Base-by-base conservation (phyloP, 108 stramenopile species). In the Mediolabrus comicus region DNA sequence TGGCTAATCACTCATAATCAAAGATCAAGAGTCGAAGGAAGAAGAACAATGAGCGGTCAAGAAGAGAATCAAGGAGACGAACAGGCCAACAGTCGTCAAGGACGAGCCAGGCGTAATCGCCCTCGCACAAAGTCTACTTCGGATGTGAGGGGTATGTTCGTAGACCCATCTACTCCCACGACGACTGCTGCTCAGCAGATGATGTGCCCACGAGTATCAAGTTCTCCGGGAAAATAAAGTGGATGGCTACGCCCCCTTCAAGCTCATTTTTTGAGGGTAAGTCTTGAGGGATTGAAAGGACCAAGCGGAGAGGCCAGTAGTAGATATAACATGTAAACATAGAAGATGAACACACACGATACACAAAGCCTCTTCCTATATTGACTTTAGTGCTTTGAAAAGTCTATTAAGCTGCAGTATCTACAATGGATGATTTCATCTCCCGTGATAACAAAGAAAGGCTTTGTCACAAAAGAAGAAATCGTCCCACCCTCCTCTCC, bases 371-470 rank as follows among this genome's bases (percentile, higher is more conserved):
- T 49, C 19, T 49, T 49, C 19, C n/a, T 49, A 49, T 24, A 49
- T 24, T 22, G 46, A 49, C 46, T 49, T 49, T 49, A 17, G 16
- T 43, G 46, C 46, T 22, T 49, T n/a, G 22, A 24, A 12, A 14
- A 49, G 46, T 49, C 46, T 22, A 49, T 49, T 49, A 49, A 49
- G 46, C 46, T 22, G n/a, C n/a, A n/a, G 46, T 49, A 43, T 49
- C 46, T 49, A 49, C 46, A 49, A n/a, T n/a, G n/a, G n/a, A n/a
- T n/a, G n/a, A n/a, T n/a, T 49, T 8, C 19, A 49, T 49, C 19
- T 22, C 22, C 22, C 22, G 46, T 9, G 6, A 22, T 24, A 49
- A 49, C 46, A 49, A 4, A 49, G 46, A 49, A 7, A 49, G 41
- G 46, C 46, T 49, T 6, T 49, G 46, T 19, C 4, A 46, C 43